Evolutionary conservation across 2,329 filamentous ascomycete genomes (phyloP).

Genomic region (Diaporthe citriasiana): DNA sequence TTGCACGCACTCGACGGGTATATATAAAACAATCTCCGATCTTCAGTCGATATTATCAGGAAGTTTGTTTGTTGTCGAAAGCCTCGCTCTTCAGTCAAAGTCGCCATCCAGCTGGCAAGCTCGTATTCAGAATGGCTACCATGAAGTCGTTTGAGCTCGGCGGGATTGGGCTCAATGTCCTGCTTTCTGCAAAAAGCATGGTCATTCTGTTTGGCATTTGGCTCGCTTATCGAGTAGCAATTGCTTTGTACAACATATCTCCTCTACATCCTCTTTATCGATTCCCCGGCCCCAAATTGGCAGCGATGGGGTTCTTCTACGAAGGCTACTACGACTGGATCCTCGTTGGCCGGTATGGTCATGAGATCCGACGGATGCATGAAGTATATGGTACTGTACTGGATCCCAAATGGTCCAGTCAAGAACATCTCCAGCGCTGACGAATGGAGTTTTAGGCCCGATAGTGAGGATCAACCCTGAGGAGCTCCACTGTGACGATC

Average conservation of each 20-base stretch:
- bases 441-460: conserved; percentile 41
- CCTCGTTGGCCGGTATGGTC: not conserved
- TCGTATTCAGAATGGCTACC: not conserved
- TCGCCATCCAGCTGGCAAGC: not conserved
- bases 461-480: conserved; percentile 57
- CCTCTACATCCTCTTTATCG: conserved; percentile 25
- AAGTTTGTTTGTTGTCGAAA: not conserved
- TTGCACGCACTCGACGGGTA: not conserved
- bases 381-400: conserved; percentile 14
- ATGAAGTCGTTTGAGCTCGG: not conserved
- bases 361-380: conserved; percentile 34
- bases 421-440: not conserved
- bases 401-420: not conserved
- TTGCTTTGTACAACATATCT: conserved; percentile 33
- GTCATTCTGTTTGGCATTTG: not conserved
- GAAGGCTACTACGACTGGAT: conserved; percentile 35
- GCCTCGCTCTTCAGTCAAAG: no score
- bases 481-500: conserved; percentile 56
- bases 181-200: not conserved
- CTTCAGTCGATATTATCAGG: not conserved
- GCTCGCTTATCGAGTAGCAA: not conserved
- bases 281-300: conserved; percentile 25
- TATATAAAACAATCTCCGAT: not conserved
- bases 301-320: conserved; percentile 22
- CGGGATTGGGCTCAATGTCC: conserved; percentile 1